Base-by-base conservation (phyloP, 1,284 basidiomycete species). In the Paramarasmius palmivorus region DNA sequence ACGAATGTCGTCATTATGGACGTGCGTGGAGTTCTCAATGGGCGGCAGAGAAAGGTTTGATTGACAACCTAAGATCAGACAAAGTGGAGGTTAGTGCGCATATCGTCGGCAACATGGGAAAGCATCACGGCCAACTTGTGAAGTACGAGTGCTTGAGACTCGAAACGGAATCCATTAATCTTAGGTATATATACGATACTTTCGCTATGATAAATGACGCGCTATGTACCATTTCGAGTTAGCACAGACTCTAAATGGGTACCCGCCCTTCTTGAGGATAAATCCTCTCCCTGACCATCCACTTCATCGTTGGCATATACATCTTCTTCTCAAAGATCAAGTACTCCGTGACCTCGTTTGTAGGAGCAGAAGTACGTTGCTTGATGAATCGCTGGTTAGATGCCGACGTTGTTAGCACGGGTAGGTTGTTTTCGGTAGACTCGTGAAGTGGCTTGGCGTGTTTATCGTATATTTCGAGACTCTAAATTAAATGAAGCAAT, bases 241-340 rank as follows among this genome's bases (percentile, higher is more conserved):
- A n/a, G n/a, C n/a, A n/a, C 29, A 12, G 29, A 12, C 29, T 32
- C 29, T 32, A 23, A 25, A 26, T 25, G 42, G 29, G 23, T n/a
- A 45, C 17, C 23, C 23, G 23, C 23, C 25, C 42, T 25, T 45
- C 42, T 32, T 34, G 48, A 14, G 50, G 44, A 49, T 52, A 55
- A n/a, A 55, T 15, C 54, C 49, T 51, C 54, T 83, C 82, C 53
- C 81, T 73, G 52, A 88, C 75, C 52, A 73, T 70, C 88, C 88
- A 90, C 10, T 45, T 45, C 23, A 83, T 82, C 0, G 73, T 71
- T 49, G 80, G 75, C 54, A 80, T 79, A 84, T 88, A 90, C 71
- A 84, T 82, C 53, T 81, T 77, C 63, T 86, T 89, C 69, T 90
- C 88, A 49, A 88, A 68, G 2, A 89, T 71, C 8, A 90, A 67